phyloP scores from a whole-genome alignment of 2,329 filamentous ascomycete species.

The Colletotrichum sp. region DNA sequence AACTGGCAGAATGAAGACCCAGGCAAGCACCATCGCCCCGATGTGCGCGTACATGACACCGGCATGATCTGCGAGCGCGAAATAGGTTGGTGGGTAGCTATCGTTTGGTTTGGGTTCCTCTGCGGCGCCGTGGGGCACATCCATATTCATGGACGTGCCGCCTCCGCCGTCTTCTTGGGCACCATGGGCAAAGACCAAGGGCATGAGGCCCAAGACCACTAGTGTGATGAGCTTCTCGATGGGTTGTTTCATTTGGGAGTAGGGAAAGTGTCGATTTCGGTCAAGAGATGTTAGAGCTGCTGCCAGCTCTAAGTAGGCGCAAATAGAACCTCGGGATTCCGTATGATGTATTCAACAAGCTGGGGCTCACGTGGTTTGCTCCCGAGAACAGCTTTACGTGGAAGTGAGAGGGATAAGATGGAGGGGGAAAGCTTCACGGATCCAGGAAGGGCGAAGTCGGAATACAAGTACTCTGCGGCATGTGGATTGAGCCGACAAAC shows the following conservation, averaged over 20 bases:
- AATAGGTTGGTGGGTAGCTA: constrained; percentile 59
- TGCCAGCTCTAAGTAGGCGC: neutral
- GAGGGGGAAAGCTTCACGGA: neutral
- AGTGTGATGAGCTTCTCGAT: neutral
- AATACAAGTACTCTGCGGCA: neutral
- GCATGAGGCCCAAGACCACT: neutral
- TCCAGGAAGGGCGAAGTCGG: neutral
- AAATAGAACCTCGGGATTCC: neutral
- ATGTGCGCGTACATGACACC: constrained; percentile 73
- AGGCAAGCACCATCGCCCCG: constrained; percentile 70
- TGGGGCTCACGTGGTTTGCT: neutral
- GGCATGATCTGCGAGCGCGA: constrained; percentile 57
- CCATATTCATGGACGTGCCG: constrained; percentile 17
- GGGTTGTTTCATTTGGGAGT: neutral
- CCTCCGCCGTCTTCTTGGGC: constrained; percentile 22
- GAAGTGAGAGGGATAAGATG: neutral
- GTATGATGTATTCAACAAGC: neutral
- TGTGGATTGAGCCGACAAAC: neutral
- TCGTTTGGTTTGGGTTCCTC: constrained; percentile 22
- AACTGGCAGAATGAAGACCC: constrained; percentile 75
- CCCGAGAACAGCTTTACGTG: neutral
- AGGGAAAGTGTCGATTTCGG: neutral
- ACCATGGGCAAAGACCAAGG: constrained; percentile 8
- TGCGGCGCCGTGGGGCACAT: constrained; percentile 8
- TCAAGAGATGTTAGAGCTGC: neutral